A percentile compares a stretch with the other conserved stretches of the same genome.
Evolutionary conservation across 2,329 filamentous ascomycete species (phyloP).

Genomic region (Diaporthe capsici): DNA sequence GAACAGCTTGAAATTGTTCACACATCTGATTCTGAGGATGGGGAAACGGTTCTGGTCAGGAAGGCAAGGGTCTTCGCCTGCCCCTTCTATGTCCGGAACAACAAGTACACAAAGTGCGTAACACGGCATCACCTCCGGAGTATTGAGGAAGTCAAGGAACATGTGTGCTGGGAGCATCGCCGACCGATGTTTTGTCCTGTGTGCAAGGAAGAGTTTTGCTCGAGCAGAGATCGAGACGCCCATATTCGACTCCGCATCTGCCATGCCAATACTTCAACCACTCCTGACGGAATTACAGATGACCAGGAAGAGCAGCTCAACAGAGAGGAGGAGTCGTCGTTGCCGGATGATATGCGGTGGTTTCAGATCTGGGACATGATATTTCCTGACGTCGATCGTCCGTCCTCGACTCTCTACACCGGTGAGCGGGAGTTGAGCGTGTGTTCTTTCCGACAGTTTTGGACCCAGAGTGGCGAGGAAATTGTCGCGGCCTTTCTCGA

Average conservation of each 20-base stretch:
- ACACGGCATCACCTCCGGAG: neutral
- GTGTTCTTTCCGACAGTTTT: neutral
- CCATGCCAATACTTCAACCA: neutral
- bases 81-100: constrained; percentile 10
- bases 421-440: neutral
- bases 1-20: neutral
- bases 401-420: neutral
- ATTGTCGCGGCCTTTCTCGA: neutral
- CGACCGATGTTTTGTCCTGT: neutral
- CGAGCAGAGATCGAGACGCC: neutral
- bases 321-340: neutral
- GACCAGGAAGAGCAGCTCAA: neutral
- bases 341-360: neutral
- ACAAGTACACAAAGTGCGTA: neutral
- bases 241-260: constrained; percentile 9
- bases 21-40: neutral
- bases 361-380: constrained; percentile 3
- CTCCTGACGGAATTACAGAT: neutral
- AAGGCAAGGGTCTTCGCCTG: neutral
- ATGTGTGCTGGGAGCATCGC: neutral
- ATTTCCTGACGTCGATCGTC: neutral
- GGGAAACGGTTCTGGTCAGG: neutral
- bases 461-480: neutral
- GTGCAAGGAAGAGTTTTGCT: neutral
- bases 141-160: neutral